These are phyloP conservation scores for Trypanosoma brucei DNA, from an alignment of 208 protist genomes.

Conservation along the genomic window DNA sequence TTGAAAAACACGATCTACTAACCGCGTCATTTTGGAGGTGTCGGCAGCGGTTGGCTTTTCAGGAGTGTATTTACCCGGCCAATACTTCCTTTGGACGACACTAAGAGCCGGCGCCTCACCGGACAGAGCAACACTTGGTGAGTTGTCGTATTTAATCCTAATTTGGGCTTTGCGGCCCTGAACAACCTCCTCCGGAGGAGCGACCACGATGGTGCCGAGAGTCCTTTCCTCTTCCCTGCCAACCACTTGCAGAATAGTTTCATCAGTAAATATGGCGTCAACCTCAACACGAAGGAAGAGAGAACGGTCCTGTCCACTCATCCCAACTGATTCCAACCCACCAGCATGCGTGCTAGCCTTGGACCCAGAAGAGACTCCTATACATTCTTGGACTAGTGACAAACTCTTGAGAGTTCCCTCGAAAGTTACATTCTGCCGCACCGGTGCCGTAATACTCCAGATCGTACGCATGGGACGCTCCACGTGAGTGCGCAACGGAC, in stretches of 20 bases:
- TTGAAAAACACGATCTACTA: background rate
- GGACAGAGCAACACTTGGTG: background rate
- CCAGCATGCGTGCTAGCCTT: background rate
- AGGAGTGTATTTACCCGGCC: background rate
- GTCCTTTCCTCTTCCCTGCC: background rate
- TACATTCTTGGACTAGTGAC: constrained; percentile 5
- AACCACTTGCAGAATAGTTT: background rate
- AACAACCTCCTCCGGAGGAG: constrained; percentile 7
- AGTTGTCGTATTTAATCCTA: constrained; percentile 12
- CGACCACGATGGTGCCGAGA: constrained; percentile 8
- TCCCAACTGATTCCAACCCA: background rate
- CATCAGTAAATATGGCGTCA: constrained; percentile 8
- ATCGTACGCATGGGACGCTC: constrained; percentile 35
- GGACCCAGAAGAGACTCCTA: background rate
- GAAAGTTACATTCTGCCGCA: constrained; percentile 10
- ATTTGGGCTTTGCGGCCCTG: background rate
- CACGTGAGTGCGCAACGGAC: constrained; percentile 13
- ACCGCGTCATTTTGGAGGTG: no score
- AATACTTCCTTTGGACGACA: background rate
- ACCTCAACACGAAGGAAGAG: constrained; percentile 21
- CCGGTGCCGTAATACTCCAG: constrained; percentile 30
- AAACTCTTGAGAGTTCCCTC: constrained; percentile 14
- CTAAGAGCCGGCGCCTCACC: background rate
- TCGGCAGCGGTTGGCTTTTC: no score
- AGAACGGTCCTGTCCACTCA: background rate